Conservation (phyloP, 306 rosid genomes). For the Luffa aegyptiaca region DNA sequence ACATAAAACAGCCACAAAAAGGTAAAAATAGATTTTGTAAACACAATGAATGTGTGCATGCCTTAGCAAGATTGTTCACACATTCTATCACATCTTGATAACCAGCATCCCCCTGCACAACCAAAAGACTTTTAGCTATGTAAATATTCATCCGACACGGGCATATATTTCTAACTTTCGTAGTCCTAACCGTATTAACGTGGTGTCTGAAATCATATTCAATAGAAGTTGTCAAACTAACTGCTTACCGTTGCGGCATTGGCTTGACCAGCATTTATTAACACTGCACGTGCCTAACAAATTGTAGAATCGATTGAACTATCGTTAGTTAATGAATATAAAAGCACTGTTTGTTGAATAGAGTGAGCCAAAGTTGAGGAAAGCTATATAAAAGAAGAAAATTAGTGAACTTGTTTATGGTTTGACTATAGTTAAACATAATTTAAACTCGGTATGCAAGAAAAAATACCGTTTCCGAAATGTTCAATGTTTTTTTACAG, state of each 20-base stretch:
- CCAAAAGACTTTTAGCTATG: conserved; percentile 18
- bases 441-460: not conserved
- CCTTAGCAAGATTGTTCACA: conserved; percentile 57
- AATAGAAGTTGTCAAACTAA: not conserved
- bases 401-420: not conserved
- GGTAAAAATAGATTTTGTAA: conserved; percentile 1
- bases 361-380: not conserved
- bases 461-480: conserved; percentile 46
- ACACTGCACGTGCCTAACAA: conserved; percentile 78
- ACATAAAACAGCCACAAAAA: not conserved
- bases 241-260: conserved; percentile 80
- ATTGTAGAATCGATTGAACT: conserved; percentile 9
- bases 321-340: not conserved
- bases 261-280: conserved; percentile 96
- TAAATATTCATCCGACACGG: not conserved
- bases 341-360: conserved; percentile 1
- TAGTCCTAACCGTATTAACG: not conserved
- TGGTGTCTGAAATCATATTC: not conserved
- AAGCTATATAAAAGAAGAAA: not conserved
- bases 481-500: conserved; percentile 40
- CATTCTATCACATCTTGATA: conserved; percentile 64
- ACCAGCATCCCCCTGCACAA: conserved; percentile 80
- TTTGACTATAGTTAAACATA: not conserved
- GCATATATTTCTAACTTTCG: not conserved
- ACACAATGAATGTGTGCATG: conserved; percentile 16